phyloP scores from a whole-genome alignment of 129 eudicot species.

The Glebionis coronaria region DNA sequence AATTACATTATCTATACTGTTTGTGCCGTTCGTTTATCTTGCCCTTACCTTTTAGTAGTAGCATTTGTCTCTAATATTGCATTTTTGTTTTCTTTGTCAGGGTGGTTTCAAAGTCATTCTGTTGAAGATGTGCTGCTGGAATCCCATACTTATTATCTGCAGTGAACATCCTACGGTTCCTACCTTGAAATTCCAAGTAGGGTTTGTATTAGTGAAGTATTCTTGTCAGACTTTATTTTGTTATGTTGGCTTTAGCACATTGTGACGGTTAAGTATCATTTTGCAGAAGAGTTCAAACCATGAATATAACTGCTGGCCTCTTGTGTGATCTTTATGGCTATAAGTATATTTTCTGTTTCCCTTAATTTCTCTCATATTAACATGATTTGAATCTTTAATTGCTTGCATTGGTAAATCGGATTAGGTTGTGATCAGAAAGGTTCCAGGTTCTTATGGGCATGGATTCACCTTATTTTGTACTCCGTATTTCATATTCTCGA shows the following conservation, averaged over 20 bases:
- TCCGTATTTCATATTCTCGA: not conserved
- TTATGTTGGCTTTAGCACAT: conserved; percentile 23
- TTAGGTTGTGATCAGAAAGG: conserved; percentile 1
- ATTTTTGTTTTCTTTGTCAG: too few relatives aligned
- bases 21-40: too few relatives aligned
- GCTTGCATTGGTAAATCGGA: conserved; percentile 7
- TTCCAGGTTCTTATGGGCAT: too few relatives aligned
- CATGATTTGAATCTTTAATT: conserved; percentile 13
- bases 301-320: conserved; percentile 10
- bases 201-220: conserved; percentile 20
- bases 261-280: conserved; percentile 21
- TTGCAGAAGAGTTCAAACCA: conserved; percentile 24
- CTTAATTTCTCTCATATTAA: too few relatives aligned
- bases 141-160: too few relatives aligned
- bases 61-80: too few relatives aligned
- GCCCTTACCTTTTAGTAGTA: too few relatives aligned
- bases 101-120: too few relatives aligned
- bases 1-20: too few relatives aligned
- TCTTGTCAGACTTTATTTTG: conserved; percentile 20
- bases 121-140: too few relatives aligned
- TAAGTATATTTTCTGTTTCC: conserved; percentile 18
- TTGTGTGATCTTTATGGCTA: conserved; percentile 21
- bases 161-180: conserved; percentile 3
- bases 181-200: conserved; percentile 11
- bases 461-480: not conserved